Evolutionary conservation across 169 alveolate genomes (phyloP).

Genomic region (Ichthyophthirius multifiliis): DNA sequence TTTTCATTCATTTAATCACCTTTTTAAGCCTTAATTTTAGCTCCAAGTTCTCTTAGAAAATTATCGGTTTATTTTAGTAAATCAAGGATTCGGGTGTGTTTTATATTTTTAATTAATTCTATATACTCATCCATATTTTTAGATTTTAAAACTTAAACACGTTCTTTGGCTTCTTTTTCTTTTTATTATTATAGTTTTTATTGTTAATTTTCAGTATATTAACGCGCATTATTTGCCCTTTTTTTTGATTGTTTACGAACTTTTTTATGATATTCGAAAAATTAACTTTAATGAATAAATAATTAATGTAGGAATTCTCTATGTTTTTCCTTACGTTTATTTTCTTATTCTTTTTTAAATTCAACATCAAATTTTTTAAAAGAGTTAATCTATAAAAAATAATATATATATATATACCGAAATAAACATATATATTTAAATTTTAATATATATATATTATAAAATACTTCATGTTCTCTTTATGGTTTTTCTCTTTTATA

Average conservation of each 20-base stretch:
- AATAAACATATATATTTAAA: no score
- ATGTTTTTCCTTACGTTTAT: slow-evolving; percentile 66
- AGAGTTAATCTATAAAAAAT: neutral
- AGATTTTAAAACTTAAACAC: slow-evolving; percentile 25
- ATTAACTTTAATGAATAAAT: slow-evolving; percentile 63
- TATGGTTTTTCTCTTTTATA: no score
- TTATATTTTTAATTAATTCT: neutral
- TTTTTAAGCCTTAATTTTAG: slow-evolving; percentile 88
- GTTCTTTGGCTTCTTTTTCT: slow-evolving; percentile 73
- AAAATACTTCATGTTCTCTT: no score
- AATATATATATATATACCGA: no score
- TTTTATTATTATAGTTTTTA: slow-evolving; percentile 68
- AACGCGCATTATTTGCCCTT: slow-evolving; percentile 54
- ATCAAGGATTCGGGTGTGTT: neutral
- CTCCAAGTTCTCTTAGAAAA: slow-evolving; percentile 90
- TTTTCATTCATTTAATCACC: no score
- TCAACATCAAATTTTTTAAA: slow-evolving; percentile 34
- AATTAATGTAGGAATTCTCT: slow-evolving; percentile 73
- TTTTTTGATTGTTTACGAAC: slow-evolving; percentile 23
- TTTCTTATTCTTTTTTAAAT: slow-evolving; percentile 22
- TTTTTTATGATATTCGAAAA: slow-evolving; percentile 75
- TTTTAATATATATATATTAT: no score
- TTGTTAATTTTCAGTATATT: slow-evolving; percentile 69
- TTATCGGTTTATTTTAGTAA: slow-evolving; percentile 92
- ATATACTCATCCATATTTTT: neutral